phyloP scores from a whole-genome alignment of 2,329 filamentous ascomycete species.

The Colletotrichum sp. region DNA sequence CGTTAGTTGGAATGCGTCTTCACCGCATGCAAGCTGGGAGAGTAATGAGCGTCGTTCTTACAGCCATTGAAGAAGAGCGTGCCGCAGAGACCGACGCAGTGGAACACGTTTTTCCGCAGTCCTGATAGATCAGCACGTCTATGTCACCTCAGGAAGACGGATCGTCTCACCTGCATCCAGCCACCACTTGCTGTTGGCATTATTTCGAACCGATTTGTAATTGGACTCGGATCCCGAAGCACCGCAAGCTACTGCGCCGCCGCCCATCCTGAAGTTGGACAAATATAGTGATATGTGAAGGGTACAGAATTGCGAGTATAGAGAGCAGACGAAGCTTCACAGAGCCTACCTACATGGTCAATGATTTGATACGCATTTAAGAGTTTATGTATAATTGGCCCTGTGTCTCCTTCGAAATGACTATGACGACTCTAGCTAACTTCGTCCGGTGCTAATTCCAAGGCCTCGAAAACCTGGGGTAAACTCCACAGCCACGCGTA shows the following conservation, averaged over 20 bases:
- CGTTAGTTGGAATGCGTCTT: background rate
- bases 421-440: background rate
- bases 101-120: background rate
- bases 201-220: background rate
- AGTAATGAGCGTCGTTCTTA: background rate
- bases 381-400: background rate
- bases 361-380: background rate
- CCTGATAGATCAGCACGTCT: background rate
- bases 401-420: background rate
- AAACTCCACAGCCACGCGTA: background rate
- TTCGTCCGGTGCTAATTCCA: background rate
- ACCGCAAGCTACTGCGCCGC: background rate
- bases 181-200: background rate
- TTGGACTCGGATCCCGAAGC: background rate
- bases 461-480: background rate
- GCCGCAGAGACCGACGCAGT: background rate
- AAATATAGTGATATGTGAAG: background rate
- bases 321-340: background rate
- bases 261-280: background rate
- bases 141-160: background rate
- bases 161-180: background rate
- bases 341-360: background rate
- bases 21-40: background rate
- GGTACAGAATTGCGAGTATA: fast-evolving
- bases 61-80: background rate